Base-by-base conservation (phyloP, 1,284 basidiomycete species). In the Ustilago trichophora region DNA sequence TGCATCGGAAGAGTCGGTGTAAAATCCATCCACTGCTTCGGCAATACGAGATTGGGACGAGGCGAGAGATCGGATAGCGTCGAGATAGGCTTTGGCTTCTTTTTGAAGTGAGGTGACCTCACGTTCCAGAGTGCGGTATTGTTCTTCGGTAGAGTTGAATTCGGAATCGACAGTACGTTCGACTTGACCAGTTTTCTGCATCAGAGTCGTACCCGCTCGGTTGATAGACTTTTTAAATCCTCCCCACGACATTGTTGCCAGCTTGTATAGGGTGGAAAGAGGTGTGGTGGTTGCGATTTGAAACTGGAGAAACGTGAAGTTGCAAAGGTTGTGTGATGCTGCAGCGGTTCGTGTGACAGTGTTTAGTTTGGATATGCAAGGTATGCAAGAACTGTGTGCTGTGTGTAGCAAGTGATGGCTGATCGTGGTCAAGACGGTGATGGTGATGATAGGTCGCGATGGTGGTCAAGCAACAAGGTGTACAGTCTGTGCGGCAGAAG, bases 131-230 rank as follows among this genome's bases (percentile, higher is more conserved):
- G 87, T 87, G 83, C 89, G 88, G 85, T 89, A 98, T 80, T 92
- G 92, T 43, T 88, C 87, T 81, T 96, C 92, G 82, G 97, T 93
- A 58, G 95, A 90, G 26, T 89, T 86, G 81, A 97, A 98, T 80
- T 97, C 93, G 53, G 90, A 85, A 83, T 98, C 95, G 24, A 97
- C 87, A 0, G 95, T 98, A 25, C 92, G 87, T 81, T 98, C 95
- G 56, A 98, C 91, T 83, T 98, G 93, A 58, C 94, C 94, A 1
- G 94, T 97, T 88, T 83, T 82, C 59, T 82, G 78, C 81, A 84
- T 81, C 73, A 89, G 85, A 75, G 92, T 92, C 21, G 94, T 98
- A 47, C 92, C 92, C 44, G 92, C 91, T 63, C 93, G 87, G 83
- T 92, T 93, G 60, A 96, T 87, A 26, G 91, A 89, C 85, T 97